Percentiles rank a stretch among this genome's conserved stretches.
phyloP scores from a whole-genome alignment of 163 green algal species.

The Volvox carteri region DNA sequence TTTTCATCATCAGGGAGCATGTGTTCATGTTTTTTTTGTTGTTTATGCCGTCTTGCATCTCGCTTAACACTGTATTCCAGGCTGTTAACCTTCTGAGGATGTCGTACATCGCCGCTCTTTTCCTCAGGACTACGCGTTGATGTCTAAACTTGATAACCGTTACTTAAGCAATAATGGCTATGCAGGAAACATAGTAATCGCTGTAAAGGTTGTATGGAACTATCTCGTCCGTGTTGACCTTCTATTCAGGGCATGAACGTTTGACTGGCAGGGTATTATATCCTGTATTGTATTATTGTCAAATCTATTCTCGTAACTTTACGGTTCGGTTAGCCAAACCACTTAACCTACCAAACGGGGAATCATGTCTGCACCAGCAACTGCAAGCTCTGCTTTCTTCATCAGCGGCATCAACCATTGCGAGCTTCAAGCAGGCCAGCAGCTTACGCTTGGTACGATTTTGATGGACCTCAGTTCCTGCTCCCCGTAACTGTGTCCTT shows the following conservation, averaged over 20 bases:
- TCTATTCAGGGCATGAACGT: background rate
- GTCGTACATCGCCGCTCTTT: background rate
- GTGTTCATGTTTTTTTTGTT: background rate
- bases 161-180: too few species aligned
- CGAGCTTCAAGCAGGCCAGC: conserved; percentile 24
- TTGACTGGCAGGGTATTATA: background rate
- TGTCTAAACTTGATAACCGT: too few species aligned
- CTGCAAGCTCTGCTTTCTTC: conserved; percentile 8
- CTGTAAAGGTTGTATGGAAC: too few species aligned
- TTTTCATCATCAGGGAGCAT: background rate
- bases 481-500: background rate
- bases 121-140: background rate
- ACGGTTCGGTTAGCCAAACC: background rate
- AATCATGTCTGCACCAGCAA: conserved; percentile 29
- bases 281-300: background rate
- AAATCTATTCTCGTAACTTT: background rate
- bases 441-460: conserved; percentile 23
- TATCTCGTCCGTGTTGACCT: conserved; percentile 4
- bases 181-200: too few species aligned
- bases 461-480: conserved; percentile 12
- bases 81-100: too few species aligned
- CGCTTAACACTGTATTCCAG: too few species aligned
- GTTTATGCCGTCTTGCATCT: background rate
- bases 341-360: background rate
- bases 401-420: conserved; percentile 33